A percentile compares a stretch with the other conserved stretches of the same genome.
These are phyloP conservation scores for Trichoderma sp. DNA, from an alignment of 2,329 filamentous ascomycete species.

Conservation along the genomic window DNA sequence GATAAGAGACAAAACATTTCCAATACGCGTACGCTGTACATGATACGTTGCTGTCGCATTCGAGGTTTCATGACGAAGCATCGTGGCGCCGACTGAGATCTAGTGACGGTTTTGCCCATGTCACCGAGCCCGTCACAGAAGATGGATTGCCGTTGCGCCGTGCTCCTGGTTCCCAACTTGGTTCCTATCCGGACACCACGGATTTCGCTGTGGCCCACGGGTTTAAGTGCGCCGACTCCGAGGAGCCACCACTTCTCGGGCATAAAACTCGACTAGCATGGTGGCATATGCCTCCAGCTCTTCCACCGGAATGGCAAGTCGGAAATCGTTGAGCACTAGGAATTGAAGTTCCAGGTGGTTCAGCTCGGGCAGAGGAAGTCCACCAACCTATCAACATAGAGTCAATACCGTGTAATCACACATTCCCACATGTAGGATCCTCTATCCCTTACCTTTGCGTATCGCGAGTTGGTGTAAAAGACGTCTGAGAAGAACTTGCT, in stretches of 20 bases:
- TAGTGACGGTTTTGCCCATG: not conserved
- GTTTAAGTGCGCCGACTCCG: not conserved
- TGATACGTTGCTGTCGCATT: not conserved
- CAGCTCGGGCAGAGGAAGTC: conserved; percentile 83
- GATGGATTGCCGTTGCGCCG: not conserved
- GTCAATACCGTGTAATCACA: conserved; percentile 18
- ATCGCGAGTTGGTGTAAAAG: conserved; percentile 98
- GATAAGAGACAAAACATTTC: not conserved
- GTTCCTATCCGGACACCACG: not conserved
- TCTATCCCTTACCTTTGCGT: conserved; percentile 75
- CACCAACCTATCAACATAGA: conserved; percentile 68
- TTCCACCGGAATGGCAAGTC: conserved; percentile 87
- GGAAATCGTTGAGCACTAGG: conserved; percentile 90
- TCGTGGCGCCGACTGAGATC: not conserved
- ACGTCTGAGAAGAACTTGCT: conserved; percentile 99
- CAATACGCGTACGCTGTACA: not conserved
- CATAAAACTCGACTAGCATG: conserved; percentile 98
- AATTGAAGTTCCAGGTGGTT: conserved; percentile 98
- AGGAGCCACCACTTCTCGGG: conserved; percentile 69
- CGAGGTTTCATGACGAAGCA: not conserved
- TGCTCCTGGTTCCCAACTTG: not conserved
- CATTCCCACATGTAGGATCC: not conserved
- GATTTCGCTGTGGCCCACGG: not conserved
- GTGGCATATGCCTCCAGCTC: conserved; percentile 96
- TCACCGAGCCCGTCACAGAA: not conserved